Evolutionary conservation across 257 asterid genomes (phyloP), one percentile per base, ranked within the genome.

Genomic region (Solanum corneliomulleri): DNA sequence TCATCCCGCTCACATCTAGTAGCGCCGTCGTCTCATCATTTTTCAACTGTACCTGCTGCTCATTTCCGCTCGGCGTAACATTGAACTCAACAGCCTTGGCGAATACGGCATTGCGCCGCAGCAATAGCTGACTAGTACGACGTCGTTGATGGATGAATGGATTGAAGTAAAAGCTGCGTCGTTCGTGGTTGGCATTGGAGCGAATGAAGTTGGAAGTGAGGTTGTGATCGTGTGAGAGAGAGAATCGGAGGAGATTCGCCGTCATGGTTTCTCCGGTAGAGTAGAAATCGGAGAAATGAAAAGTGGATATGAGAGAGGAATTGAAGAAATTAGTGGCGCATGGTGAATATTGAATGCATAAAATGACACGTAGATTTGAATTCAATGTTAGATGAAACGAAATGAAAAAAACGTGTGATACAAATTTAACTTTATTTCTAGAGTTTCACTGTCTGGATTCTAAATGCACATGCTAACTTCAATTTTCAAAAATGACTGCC

Each of bases 1-100:
- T 96, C 98, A 96, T 96, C 60, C 99, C 99, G 10, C 95, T 90
- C 5, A 96, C 98, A 29, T 96, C 98, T 11, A 96, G 94, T 7
- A 96, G 88, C 7, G 95, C 92, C 0, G 94, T 93, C 18, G 87
- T 31, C 15, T 90, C 94, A 6, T 87, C 89, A 80, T 80, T 91
- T 35, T 89, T 83, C 82, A 56, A 94, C 86, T 37, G 90, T 52
- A 16, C 62, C 89, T 39, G 89, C 86, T 85, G 72, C 41, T 84
- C 70, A 77, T 9, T 15, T n/a, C 31, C 21, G n/a, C 7, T 41
- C 16, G 83, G 83, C 44, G 88, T 39, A n/a, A 89, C 16, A 74
- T 90, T 86, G 85, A 93, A 87, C 47, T 92, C 99, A 76, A 94
- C 90, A 6, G 98, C 97, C 86, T 95, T 95, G 45, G 94, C 91